Evolutionary conservation across 345 rosid species (phyloP).

Genomic region (Ceriops tagal): DNA sequence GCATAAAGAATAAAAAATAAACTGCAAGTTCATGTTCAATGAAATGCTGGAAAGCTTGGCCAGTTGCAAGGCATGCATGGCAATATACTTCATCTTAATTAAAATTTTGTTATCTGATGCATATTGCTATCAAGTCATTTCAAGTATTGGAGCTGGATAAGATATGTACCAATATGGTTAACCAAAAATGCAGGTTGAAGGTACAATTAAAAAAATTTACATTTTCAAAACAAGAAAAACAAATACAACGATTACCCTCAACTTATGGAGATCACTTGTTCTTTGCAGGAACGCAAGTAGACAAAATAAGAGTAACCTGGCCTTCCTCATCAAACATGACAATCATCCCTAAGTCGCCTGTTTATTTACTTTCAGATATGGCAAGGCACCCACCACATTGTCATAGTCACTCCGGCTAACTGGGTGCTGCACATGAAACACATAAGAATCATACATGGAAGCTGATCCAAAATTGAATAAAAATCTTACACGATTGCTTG

Average conservation of each 20-base stretch:
- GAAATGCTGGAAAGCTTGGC: no score
- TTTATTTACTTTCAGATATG: constrained; percentile 86
- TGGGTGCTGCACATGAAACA: constrained; percentile 35
- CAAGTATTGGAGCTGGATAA: neutral
- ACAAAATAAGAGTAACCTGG: neutral
- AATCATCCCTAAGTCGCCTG: constrained; percentile 43
- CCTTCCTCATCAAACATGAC: constrained; percentile 17
- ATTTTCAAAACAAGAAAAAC: neutral
- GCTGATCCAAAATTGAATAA: neutral
- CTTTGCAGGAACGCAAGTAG: neutral
- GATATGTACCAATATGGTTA: neutral
- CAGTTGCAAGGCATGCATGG: no score
- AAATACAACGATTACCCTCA: neutral
- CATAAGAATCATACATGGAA: neutral
- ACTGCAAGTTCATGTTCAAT: no score
- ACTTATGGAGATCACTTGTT: neutral
- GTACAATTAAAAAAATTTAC: neutral
- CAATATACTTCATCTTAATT: no score
- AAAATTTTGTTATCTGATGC: no score
- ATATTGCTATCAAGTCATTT: no score
- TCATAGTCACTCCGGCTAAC: constrained; percentile 85
- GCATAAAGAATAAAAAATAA: no score
- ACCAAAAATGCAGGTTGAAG: neutral
- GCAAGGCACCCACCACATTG: constrained; percentile 78
- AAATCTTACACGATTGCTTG: neutral